Evolutionary conservation across 352 stramenopile genomes (phyloP).

Genomic region (Phytophthora meadii): DNA sequence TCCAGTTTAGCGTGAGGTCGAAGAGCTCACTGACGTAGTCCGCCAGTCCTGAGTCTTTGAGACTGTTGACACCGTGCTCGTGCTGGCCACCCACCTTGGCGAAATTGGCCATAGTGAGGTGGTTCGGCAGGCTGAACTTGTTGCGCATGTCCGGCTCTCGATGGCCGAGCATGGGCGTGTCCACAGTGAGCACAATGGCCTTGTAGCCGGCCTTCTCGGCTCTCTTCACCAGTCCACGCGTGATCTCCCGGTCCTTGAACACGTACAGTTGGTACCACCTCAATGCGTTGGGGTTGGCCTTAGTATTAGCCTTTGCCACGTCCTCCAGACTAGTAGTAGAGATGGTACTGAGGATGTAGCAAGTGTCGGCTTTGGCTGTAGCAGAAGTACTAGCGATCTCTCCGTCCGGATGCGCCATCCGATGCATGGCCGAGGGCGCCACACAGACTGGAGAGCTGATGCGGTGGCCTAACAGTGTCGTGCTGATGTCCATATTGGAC

Average conservation of each 20-base stretch:
- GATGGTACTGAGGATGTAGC: constrained; percentile 94
- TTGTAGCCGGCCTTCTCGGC: constrained; percentile 95
- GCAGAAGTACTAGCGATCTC: constrained; percentile 89
- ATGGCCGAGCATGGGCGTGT: constrained; percentile 96
- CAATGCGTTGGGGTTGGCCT: constrained; percentile 75
- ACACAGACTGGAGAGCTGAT: constrained; percentile 95
- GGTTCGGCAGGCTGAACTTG: constrained; percentile 85
- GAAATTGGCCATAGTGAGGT: constrained; percentile 65
- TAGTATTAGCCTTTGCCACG: constrained; percentile 59
- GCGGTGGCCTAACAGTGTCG: constrained; percentile 91
- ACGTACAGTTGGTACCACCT: constrained; percentile 98
- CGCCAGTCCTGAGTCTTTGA: constrained; percentile 35
- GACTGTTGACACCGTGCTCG: constrained; percentile 64
- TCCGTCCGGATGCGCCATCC: constrained; percentile 96
- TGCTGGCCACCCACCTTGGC: constrained; percentile 57
- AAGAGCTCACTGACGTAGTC: constrained; percentile 87
- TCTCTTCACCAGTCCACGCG: constrained; percentile 89
- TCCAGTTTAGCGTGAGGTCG: constrained; percentile 94
- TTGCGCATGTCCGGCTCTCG: constrained; percentile 96
- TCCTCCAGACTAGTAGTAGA: constrained; percentile 53
- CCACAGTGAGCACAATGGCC: constrained; percentile 95
- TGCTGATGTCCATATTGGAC: constrained; percentile 92
- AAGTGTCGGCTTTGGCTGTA: constrained; percentile 82
- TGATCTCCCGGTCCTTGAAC: constrained; percentile 94
- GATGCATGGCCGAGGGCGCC: constrained; percentile 91